Conservation (phyloP, 257 asterid genomes). For the Verbena officinalis region DNA sequence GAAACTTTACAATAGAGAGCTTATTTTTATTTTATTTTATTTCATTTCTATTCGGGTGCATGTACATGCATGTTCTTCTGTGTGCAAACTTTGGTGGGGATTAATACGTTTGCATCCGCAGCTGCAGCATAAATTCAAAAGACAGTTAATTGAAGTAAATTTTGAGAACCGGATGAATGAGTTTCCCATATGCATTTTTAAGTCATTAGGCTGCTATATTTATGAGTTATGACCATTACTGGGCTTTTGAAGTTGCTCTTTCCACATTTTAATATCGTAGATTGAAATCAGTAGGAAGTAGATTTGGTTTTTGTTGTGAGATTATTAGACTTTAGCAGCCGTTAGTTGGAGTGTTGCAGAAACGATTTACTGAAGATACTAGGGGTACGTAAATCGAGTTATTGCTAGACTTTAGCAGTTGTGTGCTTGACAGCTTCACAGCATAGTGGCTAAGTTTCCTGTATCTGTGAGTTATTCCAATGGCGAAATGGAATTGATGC, state of each 20-base stretch:
- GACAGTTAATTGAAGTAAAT: background rate
- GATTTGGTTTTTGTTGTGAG: background rate
- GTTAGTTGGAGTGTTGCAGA: background rate
- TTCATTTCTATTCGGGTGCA: background rate
- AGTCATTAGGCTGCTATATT: slow-evolving; percentile 2
- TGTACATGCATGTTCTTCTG: slow-evolving; percentile 6
- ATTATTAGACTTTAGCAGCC: background rate
- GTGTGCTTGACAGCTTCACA: background rate
- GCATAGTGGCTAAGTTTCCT: background rate
- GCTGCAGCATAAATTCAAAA: background rate
- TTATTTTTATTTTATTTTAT: background rate
- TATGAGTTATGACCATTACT: background rate
- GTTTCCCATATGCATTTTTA: background rate
- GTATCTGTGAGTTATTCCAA: background rate
- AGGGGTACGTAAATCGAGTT: no score
- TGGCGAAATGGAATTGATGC: background rate
- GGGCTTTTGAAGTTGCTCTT: background rate
- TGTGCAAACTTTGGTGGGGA: background rate
- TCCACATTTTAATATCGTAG: background rate
- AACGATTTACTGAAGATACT: no score
- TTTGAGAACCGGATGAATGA: background rate
- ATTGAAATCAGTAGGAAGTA: background rate
- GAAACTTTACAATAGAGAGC: background rate
- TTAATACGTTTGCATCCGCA: slow-evolving; percentile 12
- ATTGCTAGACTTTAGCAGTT: no score